These are phyloP conservation scores for Saccharum hybrid DNA, from an alignment of 202 grass and related monocot genomes.

Conservation along the genomic window DNA sequence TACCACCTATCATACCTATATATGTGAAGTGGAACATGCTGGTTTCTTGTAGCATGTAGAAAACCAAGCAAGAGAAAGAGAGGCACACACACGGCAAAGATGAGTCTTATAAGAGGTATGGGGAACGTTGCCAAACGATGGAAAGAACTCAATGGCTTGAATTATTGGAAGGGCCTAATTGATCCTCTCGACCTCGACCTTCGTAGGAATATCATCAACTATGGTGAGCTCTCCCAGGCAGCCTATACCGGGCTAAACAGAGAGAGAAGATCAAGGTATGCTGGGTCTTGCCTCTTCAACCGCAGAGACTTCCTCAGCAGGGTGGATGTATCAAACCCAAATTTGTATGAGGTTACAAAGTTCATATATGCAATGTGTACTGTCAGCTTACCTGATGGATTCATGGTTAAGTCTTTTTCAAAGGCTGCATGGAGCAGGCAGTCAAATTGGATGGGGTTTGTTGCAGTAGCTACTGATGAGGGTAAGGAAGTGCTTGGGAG, in stretches of 20 bases:
- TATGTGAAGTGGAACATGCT: slow-evolving; percentile 39
- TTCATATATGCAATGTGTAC: slow-evolving; percentile 72
- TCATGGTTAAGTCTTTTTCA: slow-evolving; percentile 58
- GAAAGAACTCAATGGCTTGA: slow-evolving; percentile 69
- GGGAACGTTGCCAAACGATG: slow-evolving; percentile 68
- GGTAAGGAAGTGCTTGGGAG: slow-evolving; percentile 61
- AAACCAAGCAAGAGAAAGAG: slow-evolving; percentile 41
- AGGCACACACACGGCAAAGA: slow-evolving; percentile 4
- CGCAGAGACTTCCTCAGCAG: slow-evolving; percentile 58
- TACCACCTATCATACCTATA: slow-evolving; percentile 32
- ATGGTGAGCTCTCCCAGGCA: slow-evolving; percentile 67
- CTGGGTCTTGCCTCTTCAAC: slow-evolving; percentile 71
- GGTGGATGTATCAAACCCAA: slow-evolving; percentile 63
- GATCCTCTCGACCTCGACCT: slow-evolving; percentile 73
- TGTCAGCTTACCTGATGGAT: slow-evolving; percentile 55
- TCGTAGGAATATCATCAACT: slow-evolving; percentile 74
- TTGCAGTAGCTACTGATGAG: slow-evolving; percentile 76
- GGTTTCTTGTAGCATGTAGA: slow-evolving; percentile 13
- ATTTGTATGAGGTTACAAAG: slow-evolving; percentile 69
- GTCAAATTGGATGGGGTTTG: slow-evolving; percentile 87
- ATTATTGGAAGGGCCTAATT: slow-evolving; percentile 68
- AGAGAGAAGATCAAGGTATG: slow-evolving; percentile 71
- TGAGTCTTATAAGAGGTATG: slow-evolving; percentile 48
- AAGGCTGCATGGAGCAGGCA: slow-evolving; percentile 61
- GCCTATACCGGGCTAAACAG: slow-evolving; percentile 67